Percentiles rank a stretch among this genome's conserved stretches.
phyloP scores from a whole-genome alignment of 2,329 filamentous ascomycete species.

The Exophiala xenobiotica region DNA sequence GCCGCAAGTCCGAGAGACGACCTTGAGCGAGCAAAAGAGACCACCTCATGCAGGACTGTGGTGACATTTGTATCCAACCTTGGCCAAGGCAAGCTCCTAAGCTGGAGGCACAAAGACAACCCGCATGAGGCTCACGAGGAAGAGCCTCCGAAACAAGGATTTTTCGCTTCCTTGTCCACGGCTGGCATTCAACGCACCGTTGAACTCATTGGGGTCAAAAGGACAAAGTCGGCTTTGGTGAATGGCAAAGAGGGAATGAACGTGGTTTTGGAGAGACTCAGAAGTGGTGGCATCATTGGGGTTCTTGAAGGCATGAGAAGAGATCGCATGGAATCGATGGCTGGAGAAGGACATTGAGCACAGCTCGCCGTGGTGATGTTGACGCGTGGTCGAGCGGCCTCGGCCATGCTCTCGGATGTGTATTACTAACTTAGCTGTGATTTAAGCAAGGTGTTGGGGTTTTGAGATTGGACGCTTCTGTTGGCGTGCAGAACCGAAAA shows the following conservation, averaged over 20 bases:
- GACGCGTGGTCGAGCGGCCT: conserved; percentile 20
- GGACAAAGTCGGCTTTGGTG: conserved; percentile 59
- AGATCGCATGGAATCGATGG: conserved; percentile 51
- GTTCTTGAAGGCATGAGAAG: conserved; percentile 70
- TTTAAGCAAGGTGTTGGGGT: conserved; percentile 26
- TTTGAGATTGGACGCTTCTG: background rate
- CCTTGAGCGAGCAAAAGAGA: conserved; percentile 35
- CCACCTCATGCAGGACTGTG: conserved; percentile 59
- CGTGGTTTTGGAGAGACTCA: conserved; percentile 62
- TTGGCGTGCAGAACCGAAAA: background rate
- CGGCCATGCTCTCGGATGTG: conserved; percentile 9
- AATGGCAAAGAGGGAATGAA: conserved; percentile 68
- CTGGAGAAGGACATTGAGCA: conserved; percentile 42
- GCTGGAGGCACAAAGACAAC: conserved; percentile 40
- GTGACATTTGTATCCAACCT: conserved; percentile 63
- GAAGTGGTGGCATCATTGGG: conserved; percentile 64
- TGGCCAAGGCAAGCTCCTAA: conserved; percentile 56
- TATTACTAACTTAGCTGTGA: conserved; percentile 17
- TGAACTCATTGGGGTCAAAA: conserved; percentile 60
- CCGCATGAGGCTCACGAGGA: conserved; percentile 47
- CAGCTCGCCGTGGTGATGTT: conserved; percentile 26
- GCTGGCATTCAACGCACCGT: conserved; percentile 62
- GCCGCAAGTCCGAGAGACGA: conserved; percentile 5
- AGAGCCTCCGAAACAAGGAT: conserved; percentile 53
- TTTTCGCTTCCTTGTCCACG: conserved; percentile 60